These are phyloP conservation scores for Purshia tridentata DNA, from an alignment of 306 rosid species.

Conservation along the genomic window DNA sequence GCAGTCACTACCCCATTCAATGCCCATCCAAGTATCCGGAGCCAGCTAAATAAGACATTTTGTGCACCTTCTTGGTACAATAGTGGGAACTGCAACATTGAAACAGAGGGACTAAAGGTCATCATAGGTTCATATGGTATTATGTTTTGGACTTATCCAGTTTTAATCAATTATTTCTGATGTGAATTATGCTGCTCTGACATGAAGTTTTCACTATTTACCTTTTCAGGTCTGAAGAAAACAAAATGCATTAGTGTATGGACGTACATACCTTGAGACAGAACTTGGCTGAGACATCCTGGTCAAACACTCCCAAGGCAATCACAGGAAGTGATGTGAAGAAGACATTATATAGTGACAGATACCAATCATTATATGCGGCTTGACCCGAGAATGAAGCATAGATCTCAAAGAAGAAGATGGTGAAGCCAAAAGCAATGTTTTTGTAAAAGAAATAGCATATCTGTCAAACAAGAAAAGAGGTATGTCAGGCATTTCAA, in stretches of 20 bases:
- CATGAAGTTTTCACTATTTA: background rate
- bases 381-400: constrained; percentile 91
- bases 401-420: constrained; percentile 76
- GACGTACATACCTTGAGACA: constrained; percentile 90
- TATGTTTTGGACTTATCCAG: background rate
- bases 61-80: constrained; percentile 95
- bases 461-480: constrained; percentile 51
- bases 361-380: constrained; percentile 86
- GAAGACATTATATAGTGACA: constrained; percentile 83
- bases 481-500: constrained; percentile 26
- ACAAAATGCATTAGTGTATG: background rate
- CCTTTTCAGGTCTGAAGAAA: background rate
- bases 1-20: constrained; percentile 64
- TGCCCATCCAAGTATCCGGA: constrained; percentile 67
- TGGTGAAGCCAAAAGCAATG: constrained; percentile 77
- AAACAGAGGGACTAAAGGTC: background rate
- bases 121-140: background rate
- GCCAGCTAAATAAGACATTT: constrained; percentile 87
- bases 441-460: constrained; percentile 99
- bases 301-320: constrained; percentile 93
- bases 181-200: background rate
- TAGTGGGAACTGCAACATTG: constrained; percentile 69
- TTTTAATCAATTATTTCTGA: background rate
- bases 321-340: constrained; percentile 98
- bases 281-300: constrained; percentile 74